Base-by-base conservation (phyloP, 106 monocot genomes). In the Iris macrosiphon region DNA sequence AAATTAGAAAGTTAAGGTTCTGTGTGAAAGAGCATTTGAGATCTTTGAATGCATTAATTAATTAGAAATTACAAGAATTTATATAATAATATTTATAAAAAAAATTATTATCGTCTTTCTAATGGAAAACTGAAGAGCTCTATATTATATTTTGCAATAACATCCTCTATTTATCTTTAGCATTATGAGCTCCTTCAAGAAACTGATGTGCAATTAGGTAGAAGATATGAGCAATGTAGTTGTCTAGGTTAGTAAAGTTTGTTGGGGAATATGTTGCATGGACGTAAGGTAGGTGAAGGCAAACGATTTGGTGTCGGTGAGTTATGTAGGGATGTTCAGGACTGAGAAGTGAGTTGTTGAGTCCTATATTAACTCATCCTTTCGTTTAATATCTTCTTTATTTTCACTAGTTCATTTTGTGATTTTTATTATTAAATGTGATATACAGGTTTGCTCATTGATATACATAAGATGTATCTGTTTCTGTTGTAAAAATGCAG, bases 401-500 rank as follows among this genome's bases (percentile, higher is more conserved):
- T 13, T 4, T 32, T 20, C 14, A 5, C 6, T 23, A 42, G 5
- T 38, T 70, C 0, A 54, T 53, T 35, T 45, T 15, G 9, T 51
- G 14, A 26, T 47, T 39, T 18, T 63, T 65, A 21, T 22, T 40
- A 24, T 45, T 3, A 9, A 39, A 5, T 26, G 1, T 57, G 20
- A 40, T 16, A 40, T 25, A 4, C 18, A 57, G 4, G 18, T 43
- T 1, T 14, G 4, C n/a, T n/a, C n/a, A n/a, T n/a, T n/a, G n/a
- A n/a, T n/a, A n/a, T n/a, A n/a, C n/a, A n/a, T n/a, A n/a, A n/a
- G n/a, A n/a, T 34, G 23, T 34, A 33, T 57, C 20, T 39, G 5
- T 48, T 32, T 20, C 31, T 45, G 31, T n/a, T n/a, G n/a, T n/a
- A 20, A 55, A 29, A 53, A 47, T 84, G 52, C 76, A 95, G 95